A percentile compares a stretch with the other conserved stretches of the same genome.
phyloP scores from a whole-genome alignment of 2,329 filamentous ascomycete species.

The Drechslerella coelobrocha region DNA sequence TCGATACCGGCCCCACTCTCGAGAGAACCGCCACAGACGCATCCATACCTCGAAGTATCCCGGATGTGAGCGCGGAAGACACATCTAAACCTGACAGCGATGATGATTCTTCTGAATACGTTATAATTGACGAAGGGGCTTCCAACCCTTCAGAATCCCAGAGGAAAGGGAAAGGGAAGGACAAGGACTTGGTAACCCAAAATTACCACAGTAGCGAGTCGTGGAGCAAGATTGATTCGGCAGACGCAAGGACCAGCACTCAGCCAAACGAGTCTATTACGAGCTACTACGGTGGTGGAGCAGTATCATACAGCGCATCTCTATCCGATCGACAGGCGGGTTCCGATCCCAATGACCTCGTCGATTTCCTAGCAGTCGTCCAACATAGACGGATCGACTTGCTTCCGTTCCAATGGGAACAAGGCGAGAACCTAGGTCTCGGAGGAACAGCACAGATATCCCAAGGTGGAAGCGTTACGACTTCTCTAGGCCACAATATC shows the following conservation, averaged over 20 bases:
- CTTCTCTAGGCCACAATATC: constrained; percentile 9
- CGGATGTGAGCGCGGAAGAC: not conserved
- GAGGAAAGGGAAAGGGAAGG: not conserved
- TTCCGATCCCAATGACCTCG: not conserved
- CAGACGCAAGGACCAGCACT: not conserved
- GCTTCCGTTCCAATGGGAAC: constrained; percentile 12
- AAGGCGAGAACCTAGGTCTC: not conserved
- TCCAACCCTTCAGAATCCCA: not conserved
- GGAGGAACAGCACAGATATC: constrained; percentile 20
- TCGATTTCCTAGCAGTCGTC: constrained; percentile 14
- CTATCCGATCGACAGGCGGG: not conserved
- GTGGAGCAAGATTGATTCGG: not conserved
- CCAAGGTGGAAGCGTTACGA: constrained; percentile 2
- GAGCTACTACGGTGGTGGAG: constrained; percentile 7
- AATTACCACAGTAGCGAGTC: not conserved
- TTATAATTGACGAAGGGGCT: not conserved
- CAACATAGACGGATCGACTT: constrained; percentile 12
- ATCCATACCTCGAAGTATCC: not conserved
- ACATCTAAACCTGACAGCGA: not conserved
- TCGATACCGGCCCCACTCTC: not conserved
- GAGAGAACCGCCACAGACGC: not conserved
- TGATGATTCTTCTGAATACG: not conserved
- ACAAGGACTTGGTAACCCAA: not conserved
- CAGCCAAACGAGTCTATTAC: not conserved
- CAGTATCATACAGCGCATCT: not conserved